phyloP scores from a whole-genome alignment of 176 grass and related monocot genomes.

The Oryza australiensis region DNA sequence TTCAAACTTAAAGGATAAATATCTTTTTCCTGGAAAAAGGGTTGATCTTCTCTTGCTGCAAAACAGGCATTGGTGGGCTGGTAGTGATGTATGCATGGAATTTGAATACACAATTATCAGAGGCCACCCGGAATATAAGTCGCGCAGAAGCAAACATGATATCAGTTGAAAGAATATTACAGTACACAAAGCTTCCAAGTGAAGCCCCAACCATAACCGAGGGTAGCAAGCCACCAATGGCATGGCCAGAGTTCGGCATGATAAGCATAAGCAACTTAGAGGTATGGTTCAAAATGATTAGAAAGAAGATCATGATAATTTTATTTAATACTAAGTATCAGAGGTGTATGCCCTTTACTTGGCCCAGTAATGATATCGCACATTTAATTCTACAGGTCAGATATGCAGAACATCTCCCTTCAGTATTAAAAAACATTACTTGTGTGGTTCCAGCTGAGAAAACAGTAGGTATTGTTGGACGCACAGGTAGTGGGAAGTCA shows the following conservation, averaged over 20 bases:
- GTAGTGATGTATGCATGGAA: constrained; percentile 93
- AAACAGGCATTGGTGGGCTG: constrained; percentile 89
- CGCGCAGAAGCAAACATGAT: constrained; percentile 96
- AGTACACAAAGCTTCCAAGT: constrained; percentile 77
- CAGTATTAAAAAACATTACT: constrained; percentile 80
- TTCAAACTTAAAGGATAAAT: not conserved
- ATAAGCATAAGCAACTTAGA: constrained; percentile 82
- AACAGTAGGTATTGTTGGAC: constrained; percentile 87
- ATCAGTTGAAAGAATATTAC: constrained; percentile 97
- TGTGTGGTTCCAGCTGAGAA: constrained; percentile 84
- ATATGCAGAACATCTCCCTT: constrained; percentile 94
- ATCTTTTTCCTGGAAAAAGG: not conserved
- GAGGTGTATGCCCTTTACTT: not conserved
- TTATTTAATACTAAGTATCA: not conserved
- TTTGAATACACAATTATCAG: constrained; percentile 74
- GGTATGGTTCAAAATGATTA: constrained; percentile 46
- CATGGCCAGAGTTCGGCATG: constrained; percentile 80
- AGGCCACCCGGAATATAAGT: constrained; percentile 87
- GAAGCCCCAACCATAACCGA: constrained; percentile 87
- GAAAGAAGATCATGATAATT: not conserved
- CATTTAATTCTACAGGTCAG: constrained; percentile 62
- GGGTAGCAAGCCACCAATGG: constrained; percentile 41
- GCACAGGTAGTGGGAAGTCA: constrained; percentile 90
- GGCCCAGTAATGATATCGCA: not conserved
- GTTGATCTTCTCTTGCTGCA: constrained; percentile 5